Evolutionary conservation across 176 grass and related monocot species (phyloP).

Genomic region (Tillandsia leiboldiana): DNA sequence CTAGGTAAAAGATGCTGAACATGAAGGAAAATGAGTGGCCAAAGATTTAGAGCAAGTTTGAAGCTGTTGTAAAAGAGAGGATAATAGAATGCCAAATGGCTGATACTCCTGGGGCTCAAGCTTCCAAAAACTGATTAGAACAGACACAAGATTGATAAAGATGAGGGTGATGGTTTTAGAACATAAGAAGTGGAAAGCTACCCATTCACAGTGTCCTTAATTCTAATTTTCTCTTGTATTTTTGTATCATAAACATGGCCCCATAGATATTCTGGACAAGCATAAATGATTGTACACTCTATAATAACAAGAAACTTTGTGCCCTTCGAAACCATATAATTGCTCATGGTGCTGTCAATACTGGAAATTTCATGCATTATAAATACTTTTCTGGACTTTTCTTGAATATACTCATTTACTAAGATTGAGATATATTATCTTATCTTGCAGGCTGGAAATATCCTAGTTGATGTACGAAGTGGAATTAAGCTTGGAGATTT

Average conservation of each 20-base stretch:
- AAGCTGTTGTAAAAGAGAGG: too few species aligned
- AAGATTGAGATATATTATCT: background rate
- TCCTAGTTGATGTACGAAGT: constrained; percentile 65
- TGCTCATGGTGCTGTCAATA: too few species aligned
- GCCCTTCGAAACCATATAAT: too few species aligned
- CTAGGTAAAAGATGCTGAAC: too few species aligned
- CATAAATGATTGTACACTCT: too few species aligned
- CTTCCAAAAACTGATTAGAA: background rate
- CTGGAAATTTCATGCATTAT: background rate
- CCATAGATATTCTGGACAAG: too few species aligned
- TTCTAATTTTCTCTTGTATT: background rate
- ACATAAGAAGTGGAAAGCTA: background rate
- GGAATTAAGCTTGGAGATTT: constrained; percentile 93
- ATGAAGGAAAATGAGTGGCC: too few species aligned
- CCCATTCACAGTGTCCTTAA: background rate
- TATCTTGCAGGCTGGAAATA: constrained; percentile 84
- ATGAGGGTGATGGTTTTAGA: background rate
- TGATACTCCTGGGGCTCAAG: too few species aligned
- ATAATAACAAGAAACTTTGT: too few species aligned
- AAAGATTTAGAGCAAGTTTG: too few species aligned
- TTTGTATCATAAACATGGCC: too few species aligned
- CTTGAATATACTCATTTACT: constrained; percentile 4
- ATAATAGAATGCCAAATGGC: too few species aligned
- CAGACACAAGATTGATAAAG: background rate
- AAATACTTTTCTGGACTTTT: background rate